These are phyloP conservation scores for Meyerozyma carpophila DNA, from an alignment of 1,139 yeast genomes.

Conservation along the genomic window DNA sequence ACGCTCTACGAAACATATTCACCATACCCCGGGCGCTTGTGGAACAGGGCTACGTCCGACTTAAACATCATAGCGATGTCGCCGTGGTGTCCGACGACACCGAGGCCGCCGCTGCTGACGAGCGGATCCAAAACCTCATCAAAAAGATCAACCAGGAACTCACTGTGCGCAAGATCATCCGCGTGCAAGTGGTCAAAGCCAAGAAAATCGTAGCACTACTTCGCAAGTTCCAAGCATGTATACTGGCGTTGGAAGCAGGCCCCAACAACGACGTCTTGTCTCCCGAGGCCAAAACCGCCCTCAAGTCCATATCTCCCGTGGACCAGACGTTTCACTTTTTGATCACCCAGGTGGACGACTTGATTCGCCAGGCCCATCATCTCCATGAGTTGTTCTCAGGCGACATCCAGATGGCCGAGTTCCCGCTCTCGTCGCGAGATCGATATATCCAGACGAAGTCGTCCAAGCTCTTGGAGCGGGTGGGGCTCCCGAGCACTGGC, in stretches of 20 bases:
- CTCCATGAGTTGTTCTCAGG: constrained; percentile 26
- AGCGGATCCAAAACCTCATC: constrained; percentile 30
- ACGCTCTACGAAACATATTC: constrained; percentile 71
- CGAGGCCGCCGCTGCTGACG: constrained; percentile 25
- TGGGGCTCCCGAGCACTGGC: constrained; percentile 5
- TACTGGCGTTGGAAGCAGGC: constrained; percentile 20
- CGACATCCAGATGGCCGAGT: constrained; percentile 5
- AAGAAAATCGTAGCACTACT: constrained; percentile 29
- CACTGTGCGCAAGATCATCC: constrained; percentile 37
- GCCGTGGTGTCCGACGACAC: constrained; percentile 19
- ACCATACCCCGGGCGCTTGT: constrained; percentile 67
- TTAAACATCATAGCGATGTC: constrained; percentile 64
- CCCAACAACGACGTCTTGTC: constrained; percentile 13
- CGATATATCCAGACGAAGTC: constrained; percentile 16
- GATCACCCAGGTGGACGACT: constrained; percentile 34
- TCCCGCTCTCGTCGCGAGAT: constrained; percentile 14
- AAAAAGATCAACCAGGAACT: constrained; percentile 42
- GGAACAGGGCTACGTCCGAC: constrained; percentile 58
- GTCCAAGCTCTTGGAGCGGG: constrained; percentile 11
- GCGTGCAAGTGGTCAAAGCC: constrained; percentile 36
- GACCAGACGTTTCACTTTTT: constrained; percentile 48
- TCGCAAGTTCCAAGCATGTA: constrained; percentile 22
- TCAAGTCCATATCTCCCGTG: constrained; percentile 44
- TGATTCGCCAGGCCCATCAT: constrained; percentile 32
- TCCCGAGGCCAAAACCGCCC: constrained; percentile 22